Percentiles rank a stretch among this genome's conserved stretches.
Evolutionary conservation across 192 early-diverging fungal genomes (phyloP).

Genomic region (Helicostylum pulchrum): DNA sequence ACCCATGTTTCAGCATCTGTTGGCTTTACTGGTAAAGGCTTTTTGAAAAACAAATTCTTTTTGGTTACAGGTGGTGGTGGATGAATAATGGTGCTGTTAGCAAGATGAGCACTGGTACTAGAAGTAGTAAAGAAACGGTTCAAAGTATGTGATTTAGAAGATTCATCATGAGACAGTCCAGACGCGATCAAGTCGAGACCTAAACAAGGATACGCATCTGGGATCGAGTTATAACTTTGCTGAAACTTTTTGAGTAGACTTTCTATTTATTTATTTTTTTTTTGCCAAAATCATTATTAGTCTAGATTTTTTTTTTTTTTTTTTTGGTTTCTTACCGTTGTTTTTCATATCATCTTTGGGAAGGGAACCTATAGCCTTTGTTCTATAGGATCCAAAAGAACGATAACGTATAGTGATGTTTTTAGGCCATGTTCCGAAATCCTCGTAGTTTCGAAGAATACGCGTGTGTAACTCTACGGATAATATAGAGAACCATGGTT

Average conservation of each 20-base stretch:
- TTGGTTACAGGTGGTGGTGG: too few species aligned
- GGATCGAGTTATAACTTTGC: neutral
- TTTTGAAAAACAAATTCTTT: too few species aligned
- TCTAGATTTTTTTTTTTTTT: neutral
- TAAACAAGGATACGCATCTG: neutral
- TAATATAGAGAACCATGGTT: slow-evolving; percentile 53
- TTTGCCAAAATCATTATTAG: too few species aligned
- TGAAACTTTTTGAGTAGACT: neutral
- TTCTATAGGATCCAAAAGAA: neutral
- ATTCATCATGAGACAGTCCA: slow-evolving; percentile 6
- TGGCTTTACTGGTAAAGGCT: too few species aligned
- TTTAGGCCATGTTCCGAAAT: slow-evolving; percentile 49
- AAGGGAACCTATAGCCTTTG: slow-evolving; percentile 1
- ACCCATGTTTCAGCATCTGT: slow-evolving; percentile 6
- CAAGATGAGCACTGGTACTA: too few species aligned
- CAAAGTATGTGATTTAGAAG: slow-evolving; percentile 3
- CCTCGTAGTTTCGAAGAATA: slow-evolving; percentile 49
- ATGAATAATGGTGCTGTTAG: neutral
- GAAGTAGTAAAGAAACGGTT: too few species aligned
- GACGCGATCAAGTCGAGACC: neutral
- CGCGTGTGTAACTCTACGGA: slow-evolving; percentile 49
- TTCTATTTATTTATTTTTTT: neutral
- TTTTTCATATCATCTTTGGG: slow-evolving; percentile 12
- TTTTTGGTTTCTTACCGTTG: neutral
- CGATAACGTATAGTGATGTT: neutral